Evolutionary conservation across 371 early-diverging fungal genomes (phyloP), one percentile per base, ranked within the genome.

Genomic region (Chytridium lagenaria): DNA sequence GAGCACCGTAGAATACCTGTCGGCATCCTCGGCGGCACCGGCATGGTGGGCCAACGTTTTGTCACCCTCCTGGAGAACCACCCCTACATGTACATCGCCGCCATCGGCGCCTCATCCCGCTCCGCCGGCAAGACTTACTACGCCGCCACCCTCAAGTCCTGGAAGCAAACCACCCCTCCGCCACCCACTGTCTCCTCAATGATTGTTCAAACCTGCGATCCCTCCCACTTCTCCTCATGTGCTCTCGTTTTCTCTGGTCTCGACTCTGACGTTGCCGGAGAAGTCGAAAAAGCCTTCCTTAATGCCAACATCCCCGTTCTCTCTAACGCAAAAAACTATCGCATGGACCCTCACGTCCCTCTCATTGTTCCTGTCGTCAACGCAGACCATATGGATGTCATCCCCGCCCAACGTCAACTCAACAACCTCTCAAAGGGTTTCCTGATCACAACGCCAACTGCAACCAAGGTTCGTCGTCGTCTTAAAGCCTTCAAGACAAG

Each of bases 31-130:
- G 98, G 98, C 76, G 97, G 96, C 40, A 98, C 97, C 1, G 98
- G 97, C 78, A 96, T 95, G n/a, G 98, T 98, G 28, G 97, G 97
- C 51, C 98, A 98, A 80, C 91, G 97, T n/a, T 97, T 98, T 74
- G 94, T 97, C 72, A 85, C 91, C 57, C 87, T 97, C 59, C 89
- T 98, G 61, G 88, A 90, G 7, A 80, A 86, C 66, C 95, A 98
- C 82, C 97, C 97, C 55, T 83, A 86, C 70, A 95, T 98, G 78
- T 84, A 84, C 52, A 89, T 98, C 78, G 90, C 90, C 78, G 90
- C 92, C 61, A 83, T 98, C 38, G 97, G 98, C 67, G 98, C 98
- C 39, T 94, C 94, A 22, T 80, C 90, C 71, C 92, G 96, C 59
- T 96, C 96, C 38, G 93, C 95, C 10, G 98, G 97, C 59, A 92